Base-by-base conservation (phyloP, 2,329 filamentous ascomycete species). In the Fusarium incarnatum region DNA sequence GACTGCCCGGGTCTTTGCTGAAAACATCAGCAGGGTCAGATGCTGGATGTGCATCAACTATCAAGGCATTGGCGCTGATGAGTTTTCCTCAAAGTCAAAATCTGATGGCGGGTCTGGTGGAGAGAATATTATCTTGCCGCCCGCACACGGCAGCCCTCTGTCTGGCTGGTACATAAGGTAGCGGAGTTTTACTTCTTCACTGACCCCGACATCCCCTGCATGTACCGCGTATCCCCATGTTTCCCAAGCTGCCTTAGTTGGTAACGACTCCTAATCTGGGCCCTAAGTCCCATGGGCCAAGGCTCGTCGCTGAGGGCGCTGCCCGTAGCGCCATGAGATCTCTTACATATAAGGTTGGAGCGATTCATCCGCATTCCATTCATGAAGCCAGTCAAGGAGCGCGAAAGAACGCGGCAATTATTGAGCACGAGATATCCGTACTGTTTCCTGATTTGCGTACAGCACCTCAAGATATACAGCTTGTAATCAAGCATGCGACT, bases 231-330 rank as follows among this genome's bases (percentile, higher is more conserved):
- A 48, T 66, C 44, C 56, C 62, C 63, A 49, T 66, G 49, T 59
- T 69, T 69, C 45, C 53, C 46, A 37, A 58, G 56, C 44, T 52
- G 46, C 60, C 42, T 64, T 54, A 67, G 60, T 50, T 64, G 53
- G 61, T 59, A 54, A 70, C 57, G 58, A 55, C 64, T 46, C 55
- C 48, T 53, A 66, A 58, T 49, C 64, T 66, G 59, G 55, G 57
- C 30, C 56, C 60, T 66, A 58, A 56, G 56, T 25, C 63, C 37
- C 54, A 56, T 67, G 69, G 53, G 59, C 41, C 54, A 56, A 70
- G 69, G 53, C 70, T 73, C 62, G 52, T 69, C 42, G 64, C 64
- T 75, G 68, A 75, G 71, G 72, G 72, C 71, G 72, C 73, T 72
- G 72, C 72, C 68, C 68, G 47, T 63, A 56, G 65, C 58, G 58